A percentile compares a stretch with the other conserved stretches of the same genome.
Conservation (phyloP, 139 green algal species). For the Ulvella scutata region DNA sequence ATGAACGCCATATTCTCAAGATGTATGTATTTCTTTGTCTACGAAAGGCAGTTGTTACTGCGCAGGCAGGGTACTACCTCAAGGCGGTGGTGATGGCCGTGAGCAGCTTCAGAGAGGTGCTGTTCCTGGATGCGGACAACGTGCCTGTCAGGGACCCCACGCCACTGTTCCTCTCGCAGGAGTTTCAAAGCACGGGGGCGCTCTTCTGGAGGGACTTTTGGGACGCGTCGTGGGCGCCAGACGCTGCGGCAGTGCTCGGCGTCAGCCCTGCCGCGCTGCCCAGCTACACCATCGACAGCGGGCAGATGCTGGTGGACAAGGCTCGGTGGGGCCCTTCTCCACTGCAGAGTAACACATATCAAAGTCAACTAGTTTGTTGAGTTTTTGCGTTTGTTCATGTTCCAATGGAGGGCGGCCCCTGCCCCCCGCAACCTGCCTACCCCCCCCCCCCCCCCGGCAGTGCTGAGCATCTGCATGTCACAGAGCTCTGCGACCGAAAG, state of each 20-base stretch:
- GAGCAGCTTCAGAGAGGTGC: slow-evolving; percentile 17
- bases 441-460: too few relatives aligned
- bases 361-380: too few relatives aligned
- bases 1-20: too few relatives aligned
- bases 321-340: not conserved
- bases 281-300: slow-evolving; percentile 9
- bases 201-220: slow-evolving; percentile 54
- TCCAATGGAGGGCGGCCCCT: too few relatives aligned
- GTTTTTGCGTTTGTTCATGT: too few relatives aligned
- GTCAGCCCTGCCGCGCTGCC: not conserved
- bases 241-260: slow-evolving; percentile 11
- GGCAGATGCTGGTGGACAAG: slow-evolving; percentile 24
- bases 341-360: too few relatives aligned
- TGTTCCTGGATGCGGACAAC: slow-evolving; percentile 52
- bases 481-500: too few relatives aligned
- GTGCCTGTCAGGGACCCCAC: slow-evolving; percentile 23
- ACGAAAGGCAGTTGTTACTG: too few relatives aligned
- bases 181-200: slow-evolving; percentile 24
- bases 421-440: too few relatives aligned
- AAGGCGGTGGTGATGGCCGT: not conserved
- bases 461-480: too few relatives aligned
- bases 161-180: slow-evolving; percentile 17
- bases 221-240: slow-evolving; percentile 17
- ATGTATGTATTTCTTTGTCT: too few relatives aligned
- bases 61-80: not conserved